Conservation (phyloP, 441 rosid genomes). For the Pelargonium australe region DNA sequence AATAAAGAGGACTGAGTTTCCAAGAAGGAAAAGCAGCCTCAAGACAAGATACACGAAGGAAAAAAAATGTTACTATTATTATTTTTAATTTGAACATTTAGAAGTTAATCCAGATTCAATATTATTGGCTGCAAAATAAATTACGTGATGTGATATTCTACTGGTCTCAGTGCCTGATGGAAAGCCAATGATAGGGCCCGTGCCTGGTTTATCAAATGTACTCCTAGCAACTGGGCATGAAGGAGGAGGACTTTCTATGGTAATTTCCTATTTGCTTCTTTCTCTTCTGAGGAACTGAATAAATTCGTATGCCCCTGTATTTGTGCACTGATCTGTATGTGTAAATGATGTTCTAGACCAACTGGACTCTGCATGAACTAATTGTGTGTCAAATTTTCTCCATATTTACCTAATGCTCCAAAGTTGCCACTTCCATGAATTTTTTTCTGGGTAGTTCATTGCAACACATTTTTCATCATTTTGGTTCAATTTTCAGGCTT, state of each 20-base stretch:
- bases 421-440: background rate
- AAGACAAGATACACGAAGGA: too few relatives aligned
- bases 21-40: too few relatives aligned
- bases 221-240: conserved; percentile 87
- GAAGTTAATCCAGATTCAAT: background rate
- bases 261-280: conserved; percentile 24
- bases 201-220: conserved; percentile 59
- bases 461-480: conserved; percentile 4
- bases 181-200: conserved; percentile 68
- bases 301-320: background rate
- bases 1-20: too few relatives aligned
- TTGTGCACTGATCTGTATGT: background rate
- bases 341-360: background rate
- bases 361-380: background rate
- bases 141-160: conserved; percentile 6
- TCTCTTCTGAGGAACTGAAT: background rate
- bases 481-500: conserved; percentile 48
- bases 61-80: too few relatives aligned
- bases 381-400: background rate
- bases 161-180: conserved; percentile 77
- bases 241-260: conserved; percentile 87
- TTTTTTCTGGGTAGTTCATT: background rate
- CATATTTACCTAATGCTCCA: background rate
- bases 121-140: conserved; percentile 15
- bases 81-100: too few relatives aligned